Percentiles rank a stretch among this genome's conserved stretches.
Evolutionary conservation across 306 rosid genomes (phyloP).

Genomic region (barrel medic (Medicago truncatula)): DNA sequence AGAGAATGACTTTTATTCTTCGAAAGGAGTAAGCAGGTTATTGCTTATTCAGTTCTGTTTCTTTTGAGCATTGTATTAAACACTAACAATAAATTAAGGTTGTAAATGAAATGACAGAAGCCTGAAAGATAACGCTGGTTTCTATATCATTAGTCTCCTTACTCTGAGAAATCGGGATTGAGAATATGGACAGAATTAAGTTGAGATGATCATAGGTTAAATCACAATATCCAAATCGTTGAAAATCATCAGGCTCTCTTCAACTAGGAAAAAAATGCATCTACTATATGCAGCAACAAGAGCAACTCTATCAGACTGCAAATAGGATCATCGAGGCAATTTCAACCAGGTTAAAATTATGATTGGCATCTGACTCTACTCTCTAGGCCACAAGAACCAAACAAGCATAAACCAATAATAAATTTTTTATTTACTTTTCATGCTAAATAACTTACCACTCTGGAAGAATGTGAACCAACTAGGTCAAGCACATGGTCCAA

Average conservation of each 20-base stretch:
- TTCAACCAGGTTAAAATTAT: not conserved
- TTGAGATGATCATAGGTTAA: not conserved
- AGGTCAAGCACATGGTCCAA: conserved; percentile 76
- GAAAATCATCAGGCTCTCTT: not conserved
- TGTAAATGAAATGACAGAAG: not conserved
- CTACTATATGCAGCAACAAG: not conserved
- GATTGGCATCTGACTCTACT: not conserved
- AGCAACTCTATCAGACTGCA: not conserved
- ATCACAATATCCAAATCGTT: not conserved
- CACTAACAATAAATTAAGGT: conserved; percentile 1
- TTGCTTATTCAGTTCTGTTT: not conserved
- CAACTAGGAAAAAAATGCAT: not conserved
- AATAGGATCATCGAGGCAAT: no score
- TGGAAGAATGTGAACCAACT: conserved; percentile 60
- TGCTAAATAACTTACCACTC: conserved; percentile 51
- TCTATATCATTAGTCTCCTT: conserved; percentile 11
- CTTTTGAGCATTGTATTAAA: conserved; percentile 5
- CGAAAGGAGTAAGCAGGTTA: no score
- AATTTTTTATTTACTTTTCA: conserved; percentile 17
- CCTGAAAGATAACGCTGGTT: not conserved
- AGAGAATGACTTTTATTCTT: no score
- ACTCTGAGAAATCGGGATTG: not conserved
- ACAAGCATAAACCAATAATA: conserved; percentile 25
- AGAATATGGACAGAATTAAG: conserved; percentile 12
- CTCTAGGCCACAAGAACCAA: conserved; percentile 19